Conservation (phyloP, 495 filamentous ascomycete genomes). For the Neurospora intermedia region DNA sequence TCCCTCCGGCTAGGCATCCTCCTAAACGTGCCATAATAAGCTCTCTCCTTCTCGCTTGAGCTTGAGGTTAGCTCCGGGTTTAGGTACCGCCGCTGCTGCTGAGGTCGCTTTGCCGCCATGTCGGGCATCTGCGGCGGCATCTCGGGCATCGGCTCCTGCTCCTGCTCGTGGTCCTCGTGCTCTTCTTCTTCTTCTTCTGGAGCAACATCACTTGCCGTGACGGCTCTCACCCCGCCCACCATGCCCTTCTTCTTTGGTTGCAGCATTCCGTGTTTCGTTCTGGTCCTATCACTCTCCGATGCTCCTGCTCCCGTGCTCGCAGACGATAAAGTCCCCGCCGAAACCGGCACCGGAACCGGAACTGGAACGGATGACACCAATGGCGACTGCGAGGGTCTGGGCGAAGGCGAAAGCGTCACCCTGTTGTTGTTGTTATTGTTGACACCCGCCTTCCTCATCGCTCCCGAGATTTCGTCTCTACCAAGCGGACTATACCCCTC, state of each 20-base stretch:
- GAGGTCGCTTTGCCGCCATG: constrained; percentile 27
- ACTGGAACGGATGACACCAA: background rate
- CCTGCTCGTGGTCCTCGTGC: background rate
- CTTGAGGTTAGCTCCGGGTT: background rate
- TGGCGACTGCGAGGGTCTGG: background rate
- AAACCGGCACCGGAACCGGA: background rate
- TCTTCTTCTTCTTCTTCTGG: background rate
- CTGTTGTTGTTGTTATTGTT: background rate
- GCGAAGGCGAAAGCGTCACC: background rate
- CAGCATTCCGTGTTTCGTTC: background rate
- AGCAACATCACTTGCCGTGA: background rate
- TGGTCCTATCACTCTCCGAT: background rate
- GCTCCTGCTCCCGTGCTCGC: background rate
- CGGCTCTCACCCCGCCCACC: background rate
- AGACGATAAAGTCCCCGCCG: background rate
- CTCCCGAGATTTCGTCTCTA: background rate
- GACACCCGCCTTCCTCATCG: background rate
- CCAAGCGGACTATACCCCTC: constrained; percentile 16
- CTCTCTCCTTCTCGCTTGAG: background rate
- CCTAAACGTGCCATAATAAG: background rate
- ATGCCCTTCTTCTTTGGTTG: background rate
- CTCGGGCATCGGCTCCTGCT: background rate
- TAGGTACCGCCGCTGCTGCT: constrained; percentile 34
- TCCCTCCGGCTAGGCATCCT: background rate
- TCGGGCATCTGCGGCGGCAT: background rate